These are phyloP conservation scores for Monosporozyma servazzii DNA, from an alignment of 805 yeast genomes.

Conservation along the genomic window DNA sequence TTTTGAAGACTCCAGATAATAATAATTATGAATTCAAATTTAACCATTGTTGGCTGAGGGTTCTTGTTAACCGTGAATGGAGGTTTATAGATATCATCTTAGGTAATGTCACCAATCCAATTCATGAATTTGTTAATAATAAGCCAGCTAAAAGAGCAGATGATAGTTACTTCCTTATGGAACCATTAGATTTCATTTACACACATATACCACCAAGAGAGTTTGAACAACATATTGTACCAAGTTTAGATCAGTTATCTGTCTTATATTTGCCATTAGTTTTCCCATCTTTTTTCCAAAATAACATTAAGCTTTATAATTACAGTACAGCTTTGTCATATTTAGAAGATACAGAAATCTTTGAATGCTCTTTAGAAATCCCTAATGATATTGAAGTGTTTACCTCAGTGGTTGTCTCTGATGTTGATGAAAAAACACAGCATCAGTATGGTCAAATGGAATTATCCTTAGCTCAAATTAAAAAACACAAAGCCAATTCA, in stretches of 20 bases:
- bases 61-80: slow-evolving; percentile 67
- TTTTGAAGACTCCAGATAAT: slow-evolving; percentile 69
- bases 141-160: slow-evolving; percentile 27
- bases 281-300: slow-evolving; percentile 69
- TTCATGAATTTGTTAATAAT: slow-evolving; percentile 34
- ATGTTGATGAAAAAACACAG: slow-evolving; percentile 29
- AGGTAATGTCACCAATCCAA: slow-evolving; percentile 50
- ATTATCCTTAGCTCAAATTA: slow-evolving; percentile 66
- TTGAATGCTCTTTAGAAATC: slow-evolving; percentile 65
- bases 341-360: slow-evolving; percentile 64
- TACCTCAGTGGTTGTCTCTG: slow-evolving; percentile 45
- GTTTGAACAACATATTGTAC: slow-evolving; percentile 77
- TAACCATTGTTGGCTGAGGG: slow-evolving; percentile 86
- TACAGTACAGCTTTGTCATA: slow-evolving; percentile 72
- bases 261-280: slow-evolving; percentile 77
- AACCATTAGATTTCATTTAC: slow-evolving; percentile 66
- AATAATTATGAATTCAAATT: slow-evolving; percentile 36
- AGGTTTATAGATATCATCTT: slow-evolving; percentile 65
- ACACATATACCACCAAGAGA: slow-evolving; percentile 80
- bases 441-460: slow-evolving; percentile 27
- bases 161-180: slow-evolving; percentile 63
- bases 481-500: slow-evolving; percentile 44
- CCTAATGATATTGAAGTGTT: slow-evolving; percentile 64
- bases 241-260: slow-evolving; percentile 69
- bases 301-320: slow-evolving; percentile 49